A percentile compares a stretch with the other conserved stretches of the same genome.
Conservation (phyloP, 768 basidiomycete genomes). For the Lactifluus piperatus region DNA sequence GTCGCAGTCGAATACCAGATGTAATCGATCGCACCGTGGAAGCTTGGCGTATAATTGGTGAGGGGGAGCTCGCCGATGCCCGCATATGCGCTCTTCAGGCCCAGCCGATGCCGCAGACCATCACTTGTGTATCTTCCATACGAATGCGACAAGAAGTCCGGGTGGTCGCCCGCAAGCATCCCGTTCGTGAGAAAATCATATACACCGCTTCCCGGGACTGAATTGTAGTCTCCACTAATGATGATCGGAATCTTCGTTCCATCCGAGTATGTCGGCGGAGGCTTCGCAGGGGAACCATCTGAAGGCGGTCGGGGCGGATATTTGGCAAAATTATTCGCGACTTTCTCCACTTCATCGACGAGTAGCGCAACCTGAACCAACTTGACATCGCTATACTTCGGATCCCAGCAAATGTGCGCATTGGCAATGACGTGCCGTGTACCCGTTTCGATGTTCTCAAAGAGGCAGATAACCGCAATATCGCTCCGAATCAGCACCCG, state of each 20-base stretch:
- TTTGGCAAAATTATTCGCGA: slow-evolving; percentile 73
- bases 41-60: slow-evolving; percentile 88
- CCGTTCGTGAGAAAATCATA: slow-evolving; percentile 86
- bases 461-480: slow-evolving; percentile 76
- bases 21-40: slow-evolving; percentile 84
- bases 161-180: slow-evolving; percentile 58
- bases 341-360: slow-evolving; percentile 89
- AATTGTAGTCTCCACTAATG: slow-evolving; percentile 96
- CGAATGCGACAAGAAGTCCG: slow-evolving; percentile 84
- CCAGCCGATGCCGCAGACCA: slow-evolving; percentile 71
- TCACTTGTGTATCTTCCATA: slow-evolving; percentile 93
- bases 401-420: slow-evolving; percentile 91
- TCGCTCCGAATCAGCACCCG: slow-evolving; percentile 93
- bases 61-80: slow-evolving; percentile 50
- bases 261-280: slow-evolving; percentile 67
- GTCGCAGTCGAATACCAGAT: slow-evolving; percentile 81
- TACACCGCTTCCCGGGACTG: slow-evolving; percentile 75
- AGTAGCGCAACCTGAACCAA: slow-evolving; percentile 91
- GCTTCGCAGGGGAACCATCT: slow-evolving; percentile 34
- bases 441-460: slow-evolving; percentile 84
- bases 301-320: slow-evolving; percentile 59
- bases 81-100: slow-evolving; percentile 80
- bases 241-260: slow-evolving; percentile 85
- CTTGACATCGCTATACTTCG: slow-evolving; percentile 89
- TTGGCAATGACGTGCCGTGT: slow-evolving; percentile 86